Base-by-base conservation (phyloP, 345 rosid species). In the Diplotaxis tenuifolia region DNA sequence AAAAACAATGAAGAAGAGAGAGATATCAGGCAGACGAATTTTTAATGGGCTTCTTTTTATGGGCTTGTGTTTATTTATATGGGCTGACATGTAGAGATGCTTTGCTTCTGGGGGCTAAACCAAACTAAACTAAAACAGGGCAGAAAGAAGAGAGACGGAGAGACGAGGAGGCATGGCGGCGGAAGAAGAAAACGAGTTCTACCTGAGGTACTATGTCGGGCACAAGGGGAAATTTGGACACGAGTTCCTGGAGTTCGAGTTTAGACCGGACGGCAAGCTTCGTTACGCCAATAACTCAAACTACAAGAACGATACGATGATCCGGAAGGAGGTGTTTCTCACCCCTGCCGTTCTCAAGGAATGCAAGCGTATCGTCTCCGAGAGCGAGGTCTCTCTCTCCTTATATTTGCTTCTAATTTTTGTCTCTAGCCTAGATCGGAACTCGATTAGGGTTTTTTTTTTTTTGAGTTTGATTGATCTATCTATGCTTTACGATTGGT, bases 201-300 rank as follows among this genome's bases (percentile, higher is more conserved):
- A 92, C 80, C 92, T 95, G 60, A 80, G 99, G 38, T 92, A 92
- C 78, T 95, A 90, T 81, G 98, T 95, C 3, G 99, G 99, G 7
- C 98, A 95, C 91, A 95, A 90, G 78, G 99, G 99, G 15, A 95
- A 95, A 70, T 95, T 95, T 63, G 99, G 99, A 1, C 99, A 92
- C 83, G 98, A 95, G 89, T 95, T 95, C 78, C 54, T 95, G 78
- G 99, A 95, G 92, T 95, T 95, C 84, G 98, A 92, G 89, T 95
- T 95, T 83, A 75, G 97, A 79, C 86, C 92, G 0, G 98, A 90
- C 56, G 98, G 99, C 19, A 95, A 95, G 86, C 98, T 95, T 66
- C 91, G 99, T 7, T 95, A 95, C 80, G 99, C 99, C 62, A 95
- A 95, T 76, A 95, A 95, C 83, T 95, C 98, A 34, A 95, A 95